A percentile compares a stretch with the other conserved stretches of the same genome.
These are phyloP conservation scores for Quercus berberidifolia DNA, from an alignment of 306 rosid species.

Conservation along the genomic window DNA sequence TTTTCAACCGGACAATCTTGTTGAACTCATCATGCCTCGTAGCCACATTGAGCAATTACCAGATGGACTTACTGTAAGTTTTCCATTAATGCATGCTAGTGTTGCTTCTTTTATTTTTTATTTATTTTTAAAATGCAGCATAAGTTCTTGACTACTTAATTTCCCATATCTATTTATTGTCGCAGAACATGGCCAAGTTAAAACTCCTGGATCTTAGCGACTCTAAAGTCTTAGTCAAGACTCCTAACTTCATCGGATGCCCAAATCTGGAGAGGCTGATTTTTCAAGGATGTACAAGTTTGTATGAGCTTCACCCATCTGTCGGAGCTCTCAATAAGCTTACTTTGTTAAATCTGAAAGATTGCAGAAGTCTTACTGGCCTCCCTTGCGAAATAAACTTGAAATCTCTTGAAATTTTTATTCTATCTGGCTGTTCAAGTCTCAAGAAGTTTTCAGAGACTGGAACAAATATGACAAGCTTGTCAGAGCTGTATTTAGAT, in stretches of 20 bases:
- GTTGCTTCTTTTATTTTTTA: neutral
- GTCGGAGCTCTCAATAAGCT: constrained; percentile 7
- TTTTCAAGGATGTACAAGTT: constrained; percentile 18
- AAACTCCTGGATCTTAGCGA: constrained; percentile 21
- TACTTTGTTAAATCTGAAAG: constrained; percentile 6
- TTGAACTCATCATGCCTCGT: constrained; percentile 15
- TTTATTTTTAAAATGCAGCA: neutral
- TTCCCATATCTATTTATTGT: neutral
- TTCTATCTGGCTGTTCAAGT: constrained; percentile 11
- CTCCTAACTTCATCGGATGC: neutral
- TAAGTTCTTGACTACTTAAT: neutral
- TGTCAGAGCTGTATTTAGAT: neutral
- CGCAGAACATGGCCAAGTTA: constrained; percentile 10
- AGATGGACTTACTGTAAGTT: constrained; percentile 7
- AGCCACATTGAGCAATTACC: constrained; percentile 2
- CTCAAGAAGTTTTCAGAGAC: constrained; percentile 9
- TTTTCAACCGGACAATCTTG: constrained; percentile 9
- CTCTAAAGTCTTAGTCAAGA: constrained; percentile 6
- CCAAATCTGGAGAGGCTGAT: constrained; percentile 18
- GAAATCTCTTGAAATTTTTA: constrained; percentile 12
- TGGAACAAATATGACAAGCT: constrained; percentile 1
- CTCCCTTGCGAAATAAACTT: constrained; percentile 10
- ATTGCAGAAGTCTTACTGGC: neutral
- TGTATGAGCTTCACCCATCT: constrained; percentile 16
- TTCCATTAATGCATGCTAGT: too few relatives aligned